A percentile compares a stretch with the other conserved stretches of the same genome.
Evolutionary conservation across 139 green algal genomes (phyloP).

Genomic region (Dunaliella sp.): DNA sequence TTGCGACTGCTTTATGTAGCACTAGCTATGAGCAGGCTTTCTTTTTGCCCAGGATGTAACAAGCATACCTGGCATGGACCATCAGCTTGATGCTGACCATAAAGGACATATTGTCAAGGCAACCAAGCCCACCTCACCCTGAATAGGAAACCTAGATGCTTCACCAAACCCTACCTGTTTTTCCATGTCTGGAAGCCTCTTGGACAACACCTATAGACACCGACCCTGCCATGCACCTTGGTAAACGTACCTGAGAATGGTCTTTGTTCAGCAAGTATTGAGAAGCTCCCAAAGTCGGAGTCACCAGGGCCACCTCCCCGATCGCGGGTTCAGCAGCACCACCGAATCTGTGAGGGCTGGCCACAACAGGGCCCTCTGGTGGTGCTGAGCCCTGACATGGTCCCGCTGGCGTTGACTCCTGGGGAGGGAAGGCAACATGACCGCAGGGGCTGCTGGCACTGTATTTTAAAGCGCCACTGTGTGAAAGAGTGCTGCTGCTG

Average conservation of each 20-base stretch:
- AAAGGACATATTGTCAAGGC: no score
- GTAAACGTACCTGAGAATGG: constrained; percentile 69
- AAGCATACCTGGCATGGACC: no score
- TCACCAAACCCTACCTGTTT: no score
- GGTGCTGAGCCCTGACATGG: neutral
- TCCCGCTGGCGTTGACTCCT: neutral
- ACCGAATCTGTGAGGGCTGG: neutral
- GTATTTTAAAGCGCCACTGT: no score
- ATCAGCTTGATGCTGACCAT: no score
- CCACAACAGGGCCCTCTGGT: neutral
- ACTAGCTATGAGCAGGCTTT: no score
- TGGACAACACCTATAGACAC: neutral
- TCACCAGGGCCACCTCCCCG: constrained; percentile 70
- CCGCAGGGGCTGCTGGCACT: neutral
- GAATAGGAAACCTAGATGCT: no score
- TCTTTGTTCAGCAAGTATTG: constrained; percentile 85
- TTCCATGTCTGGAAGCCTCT: no score
- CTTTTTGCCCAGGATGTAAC: no score
- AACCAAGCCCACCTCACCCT: no score
- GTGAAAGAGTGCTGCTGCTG: neutral
- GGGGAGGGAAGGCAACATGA: neutral
- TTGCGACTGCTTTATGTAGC: no score
- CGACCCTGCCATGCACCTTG: no score
- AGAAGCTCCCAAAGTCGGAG: constrained; percentile 73
- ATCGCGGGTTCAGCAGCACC: neutral